Conservation (phyloP, 345 rosid genomes). For the Moricandia moricandioides region DNA sequence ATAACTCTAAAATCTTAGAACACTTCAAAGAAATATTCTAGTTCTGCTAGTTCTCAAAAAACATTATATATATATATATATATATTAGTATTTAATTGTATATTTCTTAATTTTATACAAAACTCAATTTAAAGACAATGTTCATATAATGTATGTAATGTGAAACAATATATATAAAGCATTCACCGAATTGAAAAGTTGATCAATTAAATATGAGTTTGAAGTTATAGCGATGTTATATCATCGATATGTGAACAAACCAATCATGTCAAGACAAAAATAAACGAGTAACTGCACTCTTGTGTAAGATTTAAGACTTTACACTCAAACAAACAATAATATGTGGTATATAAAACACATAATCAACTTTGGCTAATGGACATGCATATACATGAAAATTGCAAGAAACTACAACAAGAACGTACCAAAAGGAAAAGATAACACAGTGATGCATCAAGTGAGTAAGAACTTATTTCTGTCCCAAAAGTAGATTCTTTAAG, state of each 20-base stretch:
- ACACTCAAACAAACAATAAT: background rate
- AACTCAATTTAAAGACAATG: too few relatives aligned
- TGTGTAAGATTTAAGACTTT: background rate
- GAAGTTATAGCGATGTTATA: background rate
- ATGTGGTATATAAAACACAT: slow-evolving; percentile 28
- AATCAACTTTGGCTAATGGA: background rate
- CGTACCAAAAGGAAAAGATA: slow-evolving; percentile 16
- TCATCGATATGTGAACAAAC: background rate
- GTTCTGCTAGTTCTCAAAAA: too few relatives aligned
- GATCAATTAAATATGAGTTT: background rate
- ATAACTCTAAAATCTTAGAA: too few relatives aligned
- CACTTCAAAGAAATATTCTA: too few relatives aligned
- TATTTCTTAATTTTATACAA: too few relatives aligned
- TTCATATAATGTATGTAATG: background rate
- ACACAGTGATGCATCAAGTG: slow-evolving; percentile 11
- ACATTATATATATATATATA: too few relatives aligned
- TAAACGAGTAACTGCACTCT: background rate
- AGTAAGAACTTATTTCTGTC: background rate
- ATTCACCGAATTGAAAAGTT: background rate
- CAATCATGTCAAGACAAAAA: slow-evolving; percentile 6
- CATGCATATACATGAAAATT: background rate
- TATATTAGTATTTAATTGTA: too few relatives aligned
- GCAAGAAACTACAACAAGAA: slow-evolving; percentile 27
- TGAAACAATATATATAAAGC: background rate
- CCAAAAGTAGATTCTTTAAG: slow-evolving; percentile 8